Base-by-base conservation (phyloP, 352 stramenopile species). In the Globisporangium recalcitrans region DNA sequence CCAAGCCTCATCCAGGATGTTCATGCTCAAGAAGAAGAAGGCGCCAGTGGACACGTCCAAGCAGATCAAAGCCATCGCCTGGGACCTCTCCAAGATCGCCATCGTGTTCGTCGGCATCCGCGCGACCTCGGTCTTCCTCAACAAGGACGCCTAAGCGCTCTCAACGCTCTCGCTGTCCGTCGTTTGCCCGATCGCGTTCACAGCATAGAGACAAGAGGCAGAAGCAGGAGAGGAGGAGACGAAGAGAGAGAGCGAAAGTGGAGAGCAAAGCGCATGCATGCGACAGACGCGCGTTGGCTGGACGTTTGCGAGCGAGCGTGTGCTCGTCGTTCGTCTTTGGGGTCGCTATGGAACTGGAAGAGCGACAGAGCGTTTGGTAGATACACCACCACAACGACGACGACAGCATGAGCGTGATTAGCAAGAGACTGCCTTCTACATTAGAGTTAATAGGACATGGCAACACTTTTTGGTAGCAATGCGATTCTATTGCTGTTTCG, bases 21-120 rank as follows among this genome's bases (percentile, higher is more conserved):
- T 91, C 58, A 88, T 90, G 82, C 82, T 91, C 68, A 90, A 89
- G 76, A 93, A 93, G 78, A 91, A 92, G 78, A 90, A 91, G 71
- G 74, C 81, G 70, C 81, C 90, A 69, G 79, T 92, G 48, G 85
- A 93, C 71, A 75, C 72, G 49, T 71, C 66, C 64, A 87, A 91
- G 74, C 80, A 90, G 69, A 71, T 90, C 65, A 91, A 90, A 70
- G 78, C 78, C 14, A 72, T 90, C 46, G 77, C 63, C 10, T 90
- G 78, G 82, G 85, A 92, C 54, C 61, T 92, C 29, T 77, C 77
- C 54, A 91, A 90, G 77, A 80, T 93, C 60, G 81, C 80, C 19
- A 56, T 85, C 49, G 70, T 91, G 13, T 91, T 93, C 58, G 62
- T 88, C 48, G 68, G 71, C 53, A 91, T 93, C 72, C 85, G 85